Percentiles rank a stretch among this genome's conserved stretches.
phyloP scores from a whole-genome alignment of 164 flowering plant species.

The Chimonanthus salicifolius region DNA sequence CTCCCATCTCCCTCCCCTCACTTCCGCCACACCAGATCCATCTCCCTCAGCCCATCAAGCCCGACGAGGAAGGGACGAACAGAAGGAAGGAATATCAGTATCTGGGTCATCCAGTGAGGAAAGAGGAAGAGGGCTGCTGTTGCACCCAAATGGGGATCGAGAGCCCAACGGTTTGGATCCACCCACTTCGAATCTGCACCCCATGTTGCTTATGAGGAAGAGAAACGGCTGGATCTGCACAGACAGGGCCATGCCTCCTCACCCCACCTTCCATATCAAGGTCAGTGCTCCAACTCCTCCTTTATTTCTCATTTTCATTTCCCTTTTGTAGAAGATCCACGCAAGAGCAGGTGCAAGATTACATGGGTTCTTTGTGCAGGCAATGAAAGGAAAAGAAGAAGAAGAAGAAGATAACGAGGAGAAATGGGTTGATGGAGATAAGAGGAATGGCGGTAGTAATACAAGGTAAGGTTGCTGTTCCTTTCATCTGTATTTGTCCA shows the following conservation, averaged over 20 bases:
- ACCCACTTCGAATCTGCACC: not conserved
- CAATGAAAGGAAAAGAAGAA: not conserved
- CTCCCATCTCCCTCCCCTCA: not conserved
- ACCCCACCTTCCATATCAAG: not conserved
- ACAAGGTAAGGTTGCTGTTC: not conserved
- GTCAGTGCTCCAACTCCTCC: not conserved
- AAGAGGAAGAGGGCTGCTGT: not conserved
- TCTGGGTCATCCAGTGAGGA: not conserved
- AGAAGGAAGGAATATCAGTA: not conserved
- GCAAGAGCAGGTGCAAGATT: not conserved
- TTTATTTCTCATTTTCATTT: not conserved
- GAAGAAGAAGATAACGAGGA: not conserved
- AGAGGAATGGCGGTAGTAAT: not conserved
- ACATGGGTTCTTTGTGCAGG: not conserved
- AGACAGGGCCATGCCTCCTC: not conserved
- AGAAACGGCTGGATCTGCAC: not conserved
- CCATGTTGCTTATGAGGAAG: not conserved
- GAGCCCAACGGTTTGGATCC: not conserved
- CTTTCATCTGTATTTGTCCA: not conserved
- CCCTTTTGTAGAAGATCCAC: not conserved
- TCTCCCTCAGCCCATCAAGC: not conserved
- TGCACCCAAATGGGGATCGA: not conserved
- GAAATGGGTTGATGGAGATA: not conserved
- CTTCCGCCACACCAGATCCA: not conserved
- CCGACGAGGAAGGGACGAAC: not conserved